Evolutionary conservation across 805 yeast genomes (phyloP).

Genomic region (Candida loeiensis): DNA sequence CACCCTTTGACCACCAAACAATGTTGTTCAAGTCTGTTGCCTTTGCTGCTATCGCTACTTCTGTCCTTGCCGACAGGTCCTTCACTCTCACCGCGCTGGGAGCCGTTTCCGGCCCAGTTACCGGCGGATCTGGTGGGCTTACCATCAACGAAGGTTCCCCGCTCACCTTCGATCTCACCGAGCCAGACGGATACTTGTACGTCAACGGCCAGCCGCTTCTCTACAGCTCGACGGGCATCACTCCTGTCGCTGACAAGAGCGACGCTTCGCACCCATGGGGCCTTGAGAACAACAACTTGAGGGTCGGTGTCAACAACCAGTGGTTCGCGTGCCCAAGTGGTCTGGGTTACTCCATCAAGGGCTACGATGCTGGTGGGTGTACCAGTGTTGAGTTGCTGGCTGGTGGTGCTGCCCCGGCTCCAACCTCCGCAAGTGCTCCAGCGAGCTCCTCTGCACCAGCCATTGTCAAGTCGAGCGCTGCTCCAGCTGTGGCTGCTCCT

Average conservation of each 20-base stretch:
- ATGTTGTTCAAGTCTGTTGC: constrained; percentile 16
- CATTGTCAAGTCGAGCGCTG: not conserved
- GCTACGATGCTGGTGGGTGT: constrained; percentile 14
- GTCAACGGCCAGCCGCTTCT: constrained; percentile 19
- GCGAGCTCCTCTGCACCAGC: constrained; percentile 5
- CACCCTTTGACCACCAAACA: too few relatives aligned
- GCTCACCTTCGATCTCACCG: constrained; percentile 22
- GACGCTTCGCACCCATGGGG: constrained; percentile 28
- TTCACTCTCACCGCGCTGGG: constrained; percentile 28
- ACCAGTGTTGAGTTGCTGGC: constrained; percentile 18
- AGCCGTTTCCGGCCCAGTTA: constrained; percentile 19
- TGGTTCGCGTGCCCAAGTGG: constrained; percentile 26
- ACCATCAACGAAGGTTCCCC: constrained; percentile 13
- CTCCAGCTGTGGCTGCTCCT: too few relatives aligned
- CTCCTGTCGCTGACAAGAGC: constrained; percentile 11
- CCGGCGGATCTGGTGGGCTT: constrained; percentile 7
- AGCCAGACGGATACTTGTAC: constrained; percentile 26
- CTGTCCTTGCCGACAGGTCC: constrained; percentile 29
- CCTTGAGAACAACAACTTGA: constrained; percentile 22
- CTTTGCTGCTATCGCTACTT: constrained; percentile 22
- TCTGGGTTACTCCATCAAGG: constrained; percentile 13
- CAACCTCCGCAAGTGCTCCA: constrained; percentile 4
- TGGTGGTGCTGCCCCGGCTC: constrained; percentile 10
- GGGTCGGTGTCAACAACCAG: constrained; percentile 15
- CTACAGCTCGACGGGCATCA: constrained; percentile 15